These are phyloP conservation scores for Paratinospora sagittata DNA, from an alignment of 164 flowering plant species.

Conservation along the genomic window DNA sequence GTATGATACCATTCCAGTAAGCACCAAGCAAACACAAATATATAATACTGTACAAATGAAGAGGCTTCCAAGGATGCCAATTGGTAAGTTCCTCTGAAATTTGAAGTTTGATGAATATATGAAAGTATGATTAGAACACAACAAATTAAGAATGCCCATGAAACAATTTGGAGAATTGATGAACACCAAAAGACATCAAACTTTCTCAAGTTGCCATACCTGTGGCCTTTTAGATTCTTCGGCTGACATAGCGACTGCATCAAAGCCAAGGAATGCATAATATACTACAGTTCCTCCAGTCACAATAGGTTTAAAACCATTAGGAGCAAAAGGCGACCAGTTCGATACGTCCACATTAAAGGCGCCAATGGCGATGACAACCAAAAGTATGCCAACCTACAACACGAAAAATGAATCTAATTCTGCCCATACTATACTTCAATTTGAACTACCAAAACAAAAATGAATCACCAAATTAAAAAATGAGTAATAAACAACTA, in stretches of 20 bases:
- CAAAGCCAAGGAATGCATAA: slow-evolving; percentile 98
- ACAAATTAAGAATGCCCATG: not conserved
- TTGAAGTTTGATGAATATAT: not conserved
- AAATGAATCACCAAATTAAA: too few relatives aligned
- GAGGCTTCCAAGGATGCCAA: slow-evolving; percentile 91
- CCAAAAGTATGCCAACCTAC: slow-evolving; percentile 80
- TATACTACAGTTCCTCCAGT: slow-evolving; percentile 97
- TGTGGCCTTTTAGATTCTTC: slow-evolving; percentile 94
- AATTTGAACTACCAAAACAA: too few relatives aligned
- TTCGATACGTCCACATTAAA: slow-evolving; percentile 88
- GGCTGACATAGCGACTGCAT: slow-evolving; percentile 98
- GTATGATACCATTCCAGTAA: slow-evolving; percentile 97
- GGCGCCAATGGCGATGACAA: slow-evolving; percentile 70
- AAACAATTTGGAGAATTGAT: not conserved
- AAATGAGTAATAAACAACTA: too few relatives aligned
- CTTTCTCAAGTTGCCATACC: slow-evolving; percentile 35
- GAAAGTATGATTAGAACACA: not conserved
- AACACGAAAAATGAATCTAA: too few relatives aligned
- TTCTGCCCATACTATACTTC: too few relatives aligned
- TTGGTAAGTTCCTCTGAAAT: slow-evolving; percentile 82
- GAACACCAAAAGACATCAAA: not conserved
- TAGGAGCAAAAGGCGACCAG: slow-evolving; percentile 96
- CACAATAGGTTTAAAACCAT: slow-evolving; percentile 65
- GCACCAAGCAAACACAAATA: too few relatives aligned
- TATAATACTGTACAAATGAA: slow-evolving; percentile 51